A percentile compares a stretch with the other conserved stretches of the same genome.
Evolutionary conservation across 805 yeast genomes (phyloP).

Genomic region (Metschnikowia chrysomelidarum): DNA sequence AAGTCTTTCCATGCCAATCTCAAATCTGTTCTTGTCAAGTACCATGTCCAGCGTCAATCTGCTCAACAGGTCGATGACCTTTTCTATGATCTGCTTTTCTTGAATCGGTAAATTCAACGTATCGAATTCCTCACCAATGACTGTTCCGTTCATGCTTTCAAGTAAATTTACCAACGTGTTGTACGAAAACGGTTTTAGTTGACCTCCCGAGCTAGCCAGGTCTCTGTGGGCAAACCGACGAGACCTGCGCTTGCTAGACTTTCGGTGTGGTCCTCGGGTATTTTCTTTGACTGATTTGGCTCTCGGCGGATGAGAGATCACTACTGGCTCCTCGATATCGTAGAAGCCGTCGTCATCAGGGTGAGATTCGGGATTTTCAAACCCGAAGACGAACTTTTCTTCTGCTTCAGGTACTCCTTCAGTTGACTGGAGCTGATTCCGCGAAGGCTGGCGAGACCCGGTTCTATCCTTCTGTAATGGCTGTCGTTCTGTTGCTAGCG

Average conservation of each 20-base stretch:
- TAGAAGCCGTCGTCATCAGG: constrained; percentile 32
- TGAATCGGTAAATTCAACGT: constrained; percentile 69
- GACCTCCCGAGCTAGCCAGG: constrained; percentile 6
- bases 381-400: too few relatives aligned
- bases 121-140: constrained; percentile 69
- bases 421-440: too few relatives aligned
- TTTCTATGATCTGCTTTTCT: constrained; percentile 78
- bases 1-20: constrained; percentile 75
- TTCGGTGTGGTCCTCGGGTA: constrained; percentile 18
- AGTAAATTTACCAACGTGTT: constrained; percentile 49
- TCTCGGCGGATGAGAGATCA: constrained; percentile 30
- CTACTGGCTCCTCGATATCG: constrained; percentile 37
- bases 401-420: too few relatives aligned
- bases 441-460: not conserved
- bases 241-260: constrained; percentile 22
- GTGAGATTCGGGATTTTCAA: not conserved
- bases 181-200: constrained; percentile 39
- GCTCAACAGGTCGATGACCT: constrained; percentile 80
- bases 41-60: constrained; percentile 90
- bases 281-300: constrained; percentile 35
- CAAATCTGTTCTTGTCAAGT: constrained; percentile 74
- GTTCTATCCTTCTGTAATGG: not conserved
- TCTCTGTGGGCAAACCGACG: constrained; percentile 14
- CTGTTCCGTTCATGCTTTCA: constrained; percentile 59
- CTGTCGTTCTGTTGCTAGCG: not conserved